Evolutionary conservation across 2,329 filamentous ascomycete species (phyloP).

Genomic region (Aphanocladium album): DNA sequence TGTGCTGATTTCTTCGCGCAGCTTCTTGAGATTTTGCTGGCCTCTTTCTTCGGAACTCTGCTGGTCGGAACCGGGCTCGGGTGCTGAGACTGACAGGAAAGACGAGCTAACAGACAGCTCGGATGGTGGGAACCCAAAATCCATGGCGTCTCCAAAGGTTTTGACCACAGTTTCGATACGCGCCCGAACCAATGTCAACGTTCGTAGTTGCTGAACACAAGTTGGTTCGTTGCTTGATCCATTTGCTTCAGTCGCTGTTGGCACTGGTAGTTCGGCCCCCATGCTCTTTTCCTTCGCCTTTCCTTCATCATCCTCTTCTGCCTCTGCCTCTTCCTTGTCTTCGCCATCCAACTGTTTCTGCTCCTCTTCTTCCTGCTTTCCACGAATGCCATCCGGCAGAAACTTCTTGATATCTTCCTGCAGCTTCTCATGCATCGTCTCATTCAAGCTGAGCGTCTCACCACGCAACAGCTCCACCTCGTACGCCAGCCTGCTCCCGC

Average conservation of each 20-base stretch:
- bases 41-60: constrained; percentile 81
- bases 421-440: constrained; percentile 69
- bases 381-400: constrained; percentile 48
- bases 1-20: constrained; percentile 66
- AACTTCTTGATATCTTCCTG: constrained; percentile 69
- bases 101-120: constrained; percentile 79
- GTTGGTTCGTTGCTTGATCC: constrained; percentile 46
- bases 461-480: constrained; percentile 91
- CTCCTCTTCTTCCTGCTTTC: constrained; percentile 13
- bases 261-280: neutral
- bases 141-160: constrained; percentile 91
- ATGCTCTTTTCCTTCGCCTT: constrained; percentile 15
- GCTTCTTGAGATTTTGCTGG: constrained; percentile 66
- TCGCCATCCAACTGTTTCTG: constrained; percentile 22
- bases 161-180: constrained; percentile 88
- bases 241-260: constrained; percentile 4
- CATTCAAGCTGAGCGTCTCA: constrained; percentile 75
- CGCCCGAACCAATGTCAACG: constrained; percentile 72
- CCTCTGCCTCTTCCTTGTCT: neutral
- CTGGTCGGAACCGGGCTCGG: constrained; percentile 59
- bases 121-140: constrained; percentile 86
- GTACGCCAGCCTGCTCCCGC: constrained; percentile 82
- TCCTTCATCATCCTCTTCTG: constrained; percentile 3
- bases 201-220: constrained; percentile 75
- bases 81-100: constrained; percentile 85